phyloP scores from a whole-genome alignment of 352 stramenopile genomes.

The Phytophthora quininea region DNA sequence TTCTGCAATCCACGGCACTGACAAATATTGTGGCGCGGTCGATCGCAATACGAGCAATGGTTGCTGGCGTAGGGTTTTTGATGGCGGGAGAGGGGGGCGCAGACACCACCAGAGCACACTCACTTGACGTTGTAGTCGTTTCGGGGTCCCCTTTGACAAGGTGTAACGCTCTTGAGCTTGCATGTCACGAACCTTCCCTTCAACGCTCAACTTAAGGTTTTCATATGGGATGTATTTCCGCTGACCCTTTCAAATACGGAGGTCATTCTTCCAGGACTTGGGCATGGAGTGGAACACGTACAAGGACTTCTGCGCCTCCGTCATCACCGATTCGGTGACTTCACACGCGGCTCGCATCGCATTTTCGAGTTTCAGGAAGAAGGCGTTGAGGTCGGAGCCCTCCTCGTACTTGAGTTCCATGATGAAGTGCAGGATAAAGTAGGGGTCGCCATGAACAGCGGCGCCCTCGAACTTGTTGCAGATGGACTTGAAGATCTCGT shows the following conservation, averaged over 20 bases:
- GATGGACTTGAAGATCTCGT: slow-evolving; percentile 17
- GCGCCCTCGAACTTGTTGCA: slow-evolving; percentile 18
- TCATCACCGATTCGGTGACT: slow-evolving; percentile 9
- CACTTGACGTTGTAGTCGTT: not conserved
- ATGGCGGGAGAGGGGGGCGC: not conserved
- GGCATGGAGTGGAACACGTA: slow-evolving; percentile 18
- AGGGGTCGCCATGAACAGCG: slow-evolving; percentile 8
- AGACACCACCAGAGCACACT: not conserved
- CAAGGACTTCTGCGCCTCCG: slow-evolving; percentile 4
- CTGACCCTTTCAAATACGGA: slow-evolving; percentile 57
- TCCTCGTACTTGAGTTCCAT: slow-evolving; percentile 16
- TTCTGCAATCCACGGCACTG: slow-evolving; percentile 31
- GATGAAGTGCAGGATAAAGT: slow-evolving; percentile 8
- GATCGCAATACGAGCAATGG: not conserved
- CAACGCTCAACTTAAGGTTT: not conserved
- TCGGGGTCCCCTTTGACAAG: not conserved
- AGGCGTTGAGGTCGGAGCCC: not conserved
- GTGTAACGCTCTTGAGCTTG: slow-evolving; percentile 1
- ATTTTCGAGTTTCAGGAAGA: slow-evolving; percentile 13
- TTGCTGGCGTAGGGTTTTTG: not conserved
- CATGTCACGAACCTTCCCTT: not conserved
- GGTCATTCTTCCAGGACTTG: slow-evolving; percentile 14
- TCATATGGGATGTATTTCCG: slow-evolving; percentile 21
- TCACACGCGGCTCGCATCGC: slow-evolving; percentile 11
- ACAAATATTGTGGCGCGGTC: not conserved